phyloP scores from a whole-genome alignment of 2,329 filamentous ascomycete species.

The Plenodomus lindquistii region DNA sequence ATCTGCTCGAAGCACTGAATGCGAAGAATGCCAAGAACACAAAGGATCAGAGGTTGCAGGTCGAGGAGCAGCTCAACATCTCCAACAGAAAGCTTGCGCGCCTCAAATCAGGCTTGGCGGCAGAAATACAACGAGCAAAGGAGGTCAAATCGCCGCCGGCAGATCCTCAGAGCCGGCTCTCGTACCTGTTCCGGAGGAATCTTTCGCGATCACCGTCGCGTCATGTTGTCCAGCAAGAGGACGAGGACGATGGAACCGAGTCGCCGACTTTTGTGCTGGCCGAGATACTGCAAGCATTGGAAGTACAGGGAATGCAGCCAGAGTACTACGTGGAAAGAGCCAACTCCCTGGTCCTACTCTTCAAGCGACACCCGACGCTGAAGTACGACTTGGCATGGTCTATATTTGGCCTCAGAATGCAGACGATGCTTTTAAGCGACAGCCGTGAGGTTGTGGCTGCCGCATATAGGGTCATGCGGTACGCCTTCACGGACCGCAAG shows the following conservation, averaged over 20 bases:
- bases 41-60: slow-evolving; percentile 63
- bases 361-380: slow-evolving; percentile 86
- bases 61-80: slow-evolving; percentile 84
- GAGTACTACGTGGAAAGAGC: slow-evolving; percentile 95
- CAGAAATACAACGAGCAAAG: slow-evolving; percentile 63
- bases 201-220: slow-evolving; percentile 57
- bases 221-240: slow-evolving; percentile 56
- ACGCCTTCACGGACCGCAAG: slow-evolving; percentile 88
- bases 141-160: slow-evolving; percentile 55
- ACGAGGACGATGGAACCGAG: slow-evolving; percentile 69
- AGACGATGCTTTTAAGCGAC: slow-evolving; percentile 93
- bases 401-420: slow-evolving; percentile 89
- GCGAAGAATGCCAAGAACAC: slow-evolving; percentile 94
- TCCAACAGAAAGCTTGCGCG: slow-evolving; percentile 74
- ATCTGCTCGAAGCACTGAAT: slow-evolving; percentile 92
- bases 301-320: slow-evolving; percentile 81
- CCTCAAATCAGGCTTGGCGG: slow-evolving; percentile 61
- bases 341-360: slow-evolving; percentile 93
- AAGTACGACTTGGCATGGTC: slow-evolving; percentile 98
- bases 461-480: slow-evolving; percentile 89
- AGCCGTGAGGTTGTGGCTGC: slow-evolving; percentile 94
- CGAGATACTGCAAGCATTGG: slow-evolving; percentile 87
- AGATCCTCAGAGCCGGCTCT: slow-evolving; percentile 56
- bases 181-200: slow-evolving; percentile 61
- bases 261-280: slow-evolving; percentile 90